Evolutionary conservation across 805 yeast genomes (phyloP).

Genomic region (Candida michaelii): DNA sequence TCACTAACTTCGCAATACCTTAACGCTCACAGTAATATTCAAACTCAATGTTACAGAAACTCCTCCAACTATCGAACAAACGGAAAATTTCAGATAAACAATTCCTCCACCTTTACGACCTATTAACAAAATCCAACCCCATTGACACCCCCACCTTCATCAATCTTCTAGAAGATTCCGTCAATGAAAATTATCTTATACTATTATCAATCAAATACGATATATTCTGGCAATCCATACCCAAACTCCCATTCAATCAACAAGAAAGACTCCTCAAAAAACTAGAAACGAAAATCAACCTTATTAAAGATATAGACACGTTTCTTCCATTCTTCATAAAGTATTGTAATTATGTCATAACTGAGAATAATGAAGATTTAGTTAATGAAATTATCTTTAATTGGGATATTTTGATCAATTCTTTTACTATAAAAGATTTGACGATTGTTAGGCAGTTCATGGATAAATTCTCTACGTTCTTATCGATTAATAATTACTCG

Average conservation of each 20-base stretch:
- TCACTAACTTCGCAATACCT: too few relatives aligned
- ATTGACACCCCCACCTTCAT: slow-evolving; percentile 26
- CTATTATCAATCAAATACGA: slow-evolving; percentile 5
- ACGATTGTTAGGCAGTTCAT: slow-evolving; percentile 10
- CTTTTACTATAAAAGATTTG: slow-evolving; percentile 7
- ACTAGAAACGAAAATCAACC: slow-evolving; percentile 8
- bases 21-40: neutral
- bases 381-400: slow-evolving; percentile 15
- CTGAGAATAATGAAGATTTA: slow-evolving; percentile 14
- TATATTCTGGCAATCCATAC: slow-evolving; percentile 13
- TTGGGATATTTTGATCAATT: slow-evolving; percentile 12
- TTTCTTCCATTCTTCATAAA: slow-evolving; percentile 10
- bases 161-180: slow-evolving; percentile 23
- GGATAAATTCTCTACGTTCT: slow-evolving; percentile 7
- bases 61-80: slow-evolving; percentile 13
- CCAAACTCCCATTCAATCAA: slow-evolving; percentile 11
- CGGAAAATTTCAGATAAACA: slow-evolving; percentile 20
- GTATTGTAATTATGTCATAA: slow-evolving; percentile 11
- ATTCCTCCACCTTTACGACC: slow-evolving; percentile 28
- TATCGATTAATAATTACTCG: slow-evolving; percentile 9
- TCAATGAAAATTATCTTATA: slow-evolving; percentile 14
- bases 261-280: slow-evolving; percentile 15
- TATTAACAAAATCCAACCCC: slow-evolving; percentile 22
- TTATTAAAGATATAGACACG: slow-evolving; percentile 8
- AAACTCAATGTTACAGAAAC: slow-evolving; percentile 1